Percentiles rank a stretch among this genome's conserved stretches.
Conservation (phyloP, 352 stramenopile genomes). For the Phytophthora multivora region DNA sequence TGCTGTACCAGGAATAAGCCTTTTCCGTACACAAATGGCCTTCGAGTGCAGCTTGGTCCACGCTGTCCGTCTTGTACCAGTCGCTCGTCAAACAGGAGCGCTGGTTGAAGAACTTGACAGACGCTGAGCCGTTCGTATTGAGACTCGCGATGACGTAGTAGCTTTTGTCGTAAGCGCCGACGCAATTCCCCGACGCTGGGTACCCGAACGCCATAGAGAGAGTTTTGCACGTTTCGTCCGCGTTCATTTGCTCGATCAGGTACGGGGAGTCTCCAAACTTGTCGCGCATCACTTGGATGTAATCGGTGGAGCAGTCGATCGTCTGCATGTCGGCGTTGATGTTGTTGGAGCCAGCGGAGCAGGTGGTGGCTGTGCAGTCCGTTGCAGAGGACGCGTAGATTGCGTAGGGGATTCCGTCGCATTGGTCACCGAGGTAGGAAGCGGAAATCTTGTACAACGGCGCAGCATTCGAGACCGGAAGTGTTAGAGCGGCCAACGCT, state of each 20-base stretch:
- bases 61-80: conserved; percentile 16
- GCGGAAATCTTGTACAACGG: conserved; percentile 23
- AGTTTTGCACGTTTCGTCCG: conserved; percentile 11
- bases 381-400: conserved; percentile 8
- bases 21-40: conserved; percentile 20
- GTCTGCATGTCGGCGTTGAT: conserved; percentile 29
- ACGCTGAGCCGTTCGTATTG: conserved; percentile 27
- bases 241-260: conserved; percentile 23
- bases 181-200: conserved; percentile 22
- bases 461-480: neutral
- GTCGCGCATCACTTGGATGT: conserved; percentile 20
- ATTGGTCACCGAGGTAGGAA: conserved; percentile 29
- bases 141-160: conserved; percentile 33
- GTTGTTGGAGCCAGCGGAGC: conserved; percentile 5
- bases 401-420: conserved; percentile 16
- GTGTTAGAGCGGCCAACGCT: neutral
- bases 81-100: conserved; percentile 7
- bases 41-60: conserved; percentile 11
- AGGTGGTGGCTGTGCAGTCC: conserved; percentile 8
- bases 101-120: conserved; percentile 16
- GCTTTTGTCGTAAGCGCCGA: conserved; percentile 28
- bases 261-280: conserved; percentile 30
- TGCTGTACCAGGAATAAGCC: conserved; percentile 31
- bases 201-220: conserved; percentile 30
- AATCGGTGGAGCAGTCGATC: conserved; percentile 27